Base-by-base conservation (phyloP, 1,284 basidiomycete species). In the Malassezia caprae region DNA sequence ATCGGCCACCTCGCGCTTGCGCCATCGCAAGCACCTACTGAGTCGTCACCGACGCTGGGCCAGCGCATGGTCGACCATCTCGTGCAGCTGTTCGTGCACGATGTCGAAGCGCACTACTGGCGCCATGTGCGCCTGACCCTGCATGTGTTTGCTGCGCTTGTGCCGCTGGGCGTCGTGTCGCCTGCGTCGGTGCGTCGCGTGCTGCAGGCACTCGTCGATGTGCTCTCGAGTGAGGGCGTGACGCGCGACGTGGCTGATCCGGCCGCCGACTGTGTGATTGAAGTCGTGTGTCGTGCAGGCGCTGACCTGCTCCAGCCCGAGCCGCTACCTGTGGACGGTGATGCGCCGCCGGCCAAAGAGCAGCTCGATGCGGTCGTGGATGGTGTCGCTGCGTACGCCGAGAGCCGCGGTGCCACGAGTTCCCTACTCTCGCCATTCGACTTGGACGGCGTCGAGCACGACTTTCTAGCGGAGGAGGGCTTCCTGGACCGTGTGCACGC, bases 161-260 rank as follows among this genome's bases (percentile, higher is more conserved):
- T 28, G 81, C 87, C 11, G 8, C 60, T 72, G 7, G 80, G 82
- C 47, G 78, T 93, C 1, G 80, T 94, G 47, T 82, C 85, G 2
- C 76, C 83, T 0, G 79, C 83, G 13, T 90, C 88, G 3, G 80
- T 94, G 77, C 78, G 85, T 42, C 80, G 82, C 7, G 81, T 90
- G 11, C 79, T 93, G 24, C 82, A 84, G 58, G 85, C 87, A 0
- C 87, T 93, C 64, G 83, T 84, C 3, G 80, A 84, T 0, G 90
- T 93, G 2, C 77, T 94, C 24, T 87, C 90, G 62, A 90, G 93
- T 72, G 88, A 91, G 60, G 87, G 86, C 43, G 88, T 88, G 5
- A n/a, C 47, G 17, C 47, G 47, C 34, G 19, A 24, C n/a, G 53
- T 34, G 17, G 47, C 41, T 8, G 54, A 51, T 11, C 30, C 24